These are phyloP conservation scores for Scheffersomyces quercinus DNA, from an alignment of 1,139 yeast species.

Conservation along the genomic window DNA sequence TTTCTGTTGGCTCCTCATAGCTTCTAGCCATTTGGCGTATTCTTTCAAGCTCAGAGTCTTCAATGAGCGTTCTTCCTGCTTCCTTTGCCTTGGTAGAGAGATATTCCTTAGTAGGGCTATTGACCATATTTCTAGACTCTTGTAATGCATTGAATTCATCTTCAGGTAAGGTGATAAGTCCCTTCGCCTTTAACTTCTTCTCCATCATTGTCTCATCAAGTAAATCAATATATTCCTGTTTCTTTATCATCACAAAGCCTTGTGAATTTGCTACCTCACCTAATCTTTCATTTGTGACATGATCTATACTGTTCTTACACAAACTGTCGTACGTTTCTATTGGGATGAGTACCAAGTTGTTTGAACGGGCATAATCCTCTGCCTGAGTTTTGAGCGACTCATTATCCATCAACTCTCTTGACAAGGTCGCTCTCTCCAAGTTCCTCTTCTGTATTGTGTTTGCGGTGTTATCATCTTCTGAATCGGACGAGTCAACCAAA, in stretches of 20 bases:
- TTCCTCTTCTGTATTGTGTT: too few species aligned
- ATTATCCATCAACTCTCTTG: constrained; percentile 22
- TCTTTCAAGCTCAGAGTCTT: constrained; percentile 16
- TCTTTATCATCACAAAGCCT: constrained; percentile 27
- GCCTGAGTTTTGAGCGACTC: constrained; percentile 36
- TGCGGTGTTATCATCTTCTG: constrained; percentile 16
- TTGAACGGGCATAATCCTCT: constrained; percentile 49
- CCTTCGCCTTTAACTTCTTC: constrained; percentile 28
- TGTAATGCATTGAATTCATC: constrained; percentile 21
- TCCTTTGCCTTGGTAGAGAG: constrained; percentile 17
- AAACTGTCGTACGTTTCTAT: constrained; percentile 44
- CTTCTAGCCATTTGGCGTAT: constrained; percentile 15
- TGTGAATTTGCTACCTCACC: constrained; percentile 21
- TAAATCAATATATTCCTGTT: constrained; percentile 27
- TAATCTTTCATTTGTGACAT: constrained; percentile 25
- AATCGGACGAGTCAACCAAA: constrained; percentile 32
- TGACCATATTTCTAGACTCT: constrained; percentile 8
- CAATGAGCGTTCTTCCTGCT: constrained; percentile 20
- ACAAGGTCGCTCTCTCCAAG: constrained; percentile 12
- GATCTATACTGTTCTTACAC: constrained; percentile 22
- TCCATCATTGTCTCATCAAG: constrained; percentile 37
- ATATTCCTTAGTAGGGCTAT: constrained; percentile 18
- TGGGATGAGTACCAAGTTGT: constrained; percentile 52
- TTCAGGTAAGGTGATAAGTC: constrained; percentile 35
- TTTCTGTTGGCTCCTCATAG: constrained; percentile 27